phyloP scores from a whole-genome alignment of 2,329 filamentous ascomycete genomes.

The Coniochaeta ligniaria region DNA sequence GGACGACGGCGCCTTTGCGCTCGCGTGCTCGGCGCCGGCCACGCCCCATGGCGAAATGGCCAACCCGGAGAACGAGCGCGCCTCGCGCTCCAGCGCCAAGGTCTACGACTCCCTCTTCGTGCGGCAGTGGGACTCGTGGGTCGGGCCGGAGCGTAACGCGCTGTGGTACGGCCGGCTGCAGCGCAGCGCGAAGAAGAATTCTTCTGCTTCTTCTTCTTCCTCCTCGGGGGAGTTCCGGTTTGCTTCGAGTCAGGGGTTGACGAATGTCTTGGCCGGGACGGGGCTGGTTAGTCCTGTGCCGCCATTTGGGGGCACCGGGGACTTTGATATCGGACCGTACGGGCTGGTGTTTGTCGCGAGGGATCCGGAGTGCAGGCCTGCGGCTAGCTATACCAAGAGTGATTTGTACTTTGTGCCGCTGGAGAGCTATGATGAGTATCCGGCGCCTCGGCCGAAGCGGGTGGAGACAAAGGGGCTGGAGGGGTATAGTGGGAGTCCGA shows the following conservation, averaged over 20 bases:
- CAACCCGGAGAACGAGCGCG: constrained; percentile 54
- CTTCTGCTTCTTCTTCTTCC: constrained; percentile 13
- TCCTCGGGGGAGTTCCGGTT: constrained; percentile 29
- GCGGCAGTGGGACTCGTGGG: constrained; percentile 77
- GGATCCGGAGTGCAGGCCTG: constrained; percentile 63
- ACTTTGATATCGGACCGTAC: constrained; percentile 65
- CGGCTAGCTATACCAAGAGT: constrained; percentile 72
- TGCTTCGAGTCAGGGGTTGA: constrained; percentile 34
- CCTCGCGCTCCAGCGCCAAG: constrained; percentile 56
- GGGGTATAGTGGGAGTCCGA: constrained; percentile 60
- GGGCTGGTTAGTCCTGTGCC: constrained; percentile 60
- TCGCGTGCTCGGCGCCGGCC: constrained; percentile 57
- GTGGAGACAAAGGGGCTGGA: constrained; percentile 50
- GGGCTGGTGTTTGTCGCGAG: constrained; percentile 67
- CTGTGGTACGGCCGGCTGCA: constrained; percentile 65
- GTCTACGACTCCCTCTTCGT: constrained; percentile 72
- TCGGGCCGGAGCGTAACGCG: constrained; percentile 59
- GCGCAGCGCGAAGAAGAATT: constrained; percentile 28
- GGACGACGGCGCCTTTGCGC: constrained; percentile 36
- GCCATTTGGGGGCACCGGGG: constrained; percentile 71
- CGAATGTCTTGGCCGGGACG: constrained; percentile 57
- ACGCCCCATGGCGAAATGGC: constrained; percentile 63
- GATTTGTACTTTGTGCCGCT: constrained; percentile 71
- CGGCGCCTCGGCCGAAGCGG: constrained; percentile 42
- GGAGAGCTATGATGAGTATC: constrained; percentile 47